Evolutionary conservation across 2,329 filamentous ascomycete genomes (phyloP), one percentile per base, ranked within the genome.

Genomic region (Curvularia sp.): DNA sequence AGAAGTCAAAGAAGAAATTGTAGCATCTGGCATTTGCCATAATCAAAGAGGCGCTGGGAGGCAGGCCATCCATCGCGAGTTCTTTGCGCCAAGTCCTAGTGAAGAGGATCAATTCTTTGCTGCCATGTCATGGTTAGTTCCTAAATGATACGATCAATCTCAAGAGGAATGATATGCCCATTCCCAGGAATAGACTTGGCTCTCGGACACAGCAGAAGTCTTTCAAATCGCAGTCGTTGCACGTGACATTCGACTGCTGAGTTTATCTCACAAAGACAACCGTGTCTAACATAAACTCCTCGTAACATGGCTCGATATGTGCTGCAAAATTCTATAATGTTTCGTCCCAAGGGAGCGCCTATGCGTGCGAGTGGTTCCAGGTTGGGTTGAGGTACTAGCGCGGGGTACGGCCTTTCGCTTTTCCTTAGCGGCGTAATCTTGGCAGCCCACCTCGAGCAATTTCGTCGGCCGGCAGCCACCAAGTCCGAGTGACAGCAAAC

Each of bases 1-100:
- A 80, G 57, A 75, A 78, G 57, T 53, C 57, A 6, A 69, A 65
- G 64, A 82, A 82, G 68, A 59, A 68, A 44, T 46, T 66, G 50
- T 75, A 75, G 60, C 26, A 15, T 51, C 35, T 13, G 4, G 35
- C 15, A 22, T 30, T 41, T 50, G 22, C n/a, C 24, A 20, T 28
- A 9, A 24, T 7, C 3, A 13, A 3, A 22, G 12, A 15, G 5
- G 18, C n/a, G n/a, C 30, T 18, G 1, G 10, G 18, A 31, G 30
- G 30, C 44, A 35, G 20, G 18, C 30, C n/a, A 48, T 33, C 30
- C 12, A 48, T 12, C 3, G 15, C 28, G 44, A 48, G 28, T 48
- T 31, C 18, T 48, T 31, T 48, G 44, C n/a, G 44, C 44, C 43
- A 18, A 26, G 42, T 44, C 4, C 13, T 5, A 9, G 4, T 15